Conservation (phyloP, 176 grass and related monocot genomes). For the Coix lacrymajobi region DNA sequence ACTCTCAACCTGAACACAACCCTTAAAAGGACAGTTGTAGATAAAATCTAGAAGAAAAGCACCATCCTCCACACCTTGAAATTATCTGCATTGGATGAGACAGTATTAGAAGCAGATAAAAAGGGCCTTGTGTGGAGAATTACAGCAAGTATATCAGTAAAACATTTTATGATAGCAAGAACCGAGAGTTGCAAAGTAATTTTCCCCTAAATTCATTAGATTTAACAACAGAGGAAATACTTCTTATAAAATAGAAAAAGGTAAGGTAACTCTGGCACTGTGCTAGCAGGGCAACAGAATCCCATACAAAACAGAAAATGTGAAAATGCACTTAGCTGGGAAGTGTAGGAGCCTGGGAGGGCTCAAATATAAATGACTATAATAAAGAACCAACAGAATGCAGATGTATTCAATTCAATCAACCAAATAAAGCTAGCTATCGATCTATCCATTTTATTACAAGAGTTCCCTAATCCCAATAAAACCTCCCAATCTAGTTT, state of each 20-base stretch:
- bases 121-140: background rate
- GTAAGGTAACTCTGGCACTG: background rate
- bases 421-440: background rate
- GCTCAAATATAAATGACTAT: background rate
- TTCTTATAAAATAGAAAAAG: background rate
- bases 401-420: background rate
- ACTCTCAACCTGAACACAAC: background rate
- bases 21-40: conserved; percentile 10
- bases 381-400: background rate
- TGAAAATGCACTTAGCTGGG: no score
- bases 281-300: background rate
- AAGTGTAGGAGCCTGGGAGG: background rate
- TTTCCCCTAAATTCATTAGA: background rate
- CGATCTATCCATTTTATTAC: background rate
- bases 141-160: background rate
- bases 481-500: no score
- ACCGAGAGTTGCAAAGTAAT: background rate
- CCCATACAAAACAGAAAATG: background rate
- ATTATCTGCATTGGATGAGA: conserved; percentile 10
- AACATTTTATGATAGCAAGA: background rate
- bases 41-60: conserved; percentile 9
- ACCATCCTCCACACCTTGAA: background rate
- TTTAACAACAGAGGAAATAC: background rate
- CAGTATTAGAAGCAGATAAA: background rate
- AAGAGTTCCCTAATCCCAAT: no score